A percentile compares a stretch with the other conserved stretches of the same genome.
Evolutionary conservation across 2,329 filamentous ascomycete genomes (phyloP).

Genomic region (Claviceps purpurea): DNA sequence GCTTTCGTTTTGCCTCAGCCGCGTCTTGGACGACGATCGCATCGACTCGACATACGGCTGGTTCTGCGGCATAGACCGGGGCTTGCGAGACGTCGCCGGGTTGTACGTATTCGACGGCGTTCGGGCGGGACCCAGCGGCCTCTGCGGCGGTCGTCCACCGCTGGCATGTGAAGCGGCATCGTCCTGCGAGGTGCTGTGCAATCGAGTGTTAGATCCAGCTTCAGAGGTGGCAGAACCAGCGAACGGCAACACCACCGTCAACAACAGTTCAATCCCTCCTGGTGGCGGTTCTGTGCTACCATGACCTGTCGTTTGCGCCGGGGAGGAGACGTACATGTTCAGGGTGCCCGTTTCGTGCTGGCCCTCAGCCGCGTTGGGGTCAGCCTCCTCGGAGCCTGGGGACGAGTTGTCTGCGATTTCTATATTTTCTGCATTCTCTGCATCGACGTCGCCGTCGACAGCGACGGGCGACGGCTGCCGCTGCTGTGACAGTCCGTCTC

Average conservation of each 20-base stretch:
- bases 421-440: not conserved
- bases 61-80: constrained; percentile 21
- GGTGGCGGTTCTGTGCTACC: constrained; percentile 26
- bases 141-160: constrained; percentile 41
- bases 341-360: constrained; percentile 35
- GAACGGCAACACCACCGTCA: constrained; percentile 21
- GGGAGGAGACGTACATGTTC: constrained; percentile 23
- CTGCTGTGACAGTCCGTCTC: constrained; percentile 12
- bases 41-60: constrained; percentile 28
- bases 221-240: no score
- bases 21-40: constrained; percentile 39
- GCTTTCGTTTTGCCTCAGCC: constrained; percentile 31
- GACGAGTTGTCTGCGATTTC: constrained; percentile 11
- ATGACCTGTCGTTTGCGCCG: constrained; percentile 26
- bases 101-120: constrained; percentile 74
- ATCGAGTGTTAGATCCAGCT: constrained; percentile 23
- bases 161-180: constrained; percentile 18
- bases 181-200: constrained; percentile 16
- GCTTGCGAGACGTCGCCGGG: constrained; percentile 45
- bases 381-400: constrained; percentile 18
- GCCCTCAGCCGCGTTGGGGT: constrained; percentile 32
- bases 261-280: constrained; percentile 17
- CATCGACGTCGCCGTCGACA: constrained; percentile 14
- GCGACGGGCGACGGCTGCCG: constrained; percentile 15
- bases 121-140: constrained; percentile 54